Percentiles rank a stretch among this genome's conserved stretches.
These are phyloP conservation scores for Pestalotiopsis fici DNA, from an alignment of 2,329 filamentous ascomycete genomes.

Conservation along the genomic window DNA sequence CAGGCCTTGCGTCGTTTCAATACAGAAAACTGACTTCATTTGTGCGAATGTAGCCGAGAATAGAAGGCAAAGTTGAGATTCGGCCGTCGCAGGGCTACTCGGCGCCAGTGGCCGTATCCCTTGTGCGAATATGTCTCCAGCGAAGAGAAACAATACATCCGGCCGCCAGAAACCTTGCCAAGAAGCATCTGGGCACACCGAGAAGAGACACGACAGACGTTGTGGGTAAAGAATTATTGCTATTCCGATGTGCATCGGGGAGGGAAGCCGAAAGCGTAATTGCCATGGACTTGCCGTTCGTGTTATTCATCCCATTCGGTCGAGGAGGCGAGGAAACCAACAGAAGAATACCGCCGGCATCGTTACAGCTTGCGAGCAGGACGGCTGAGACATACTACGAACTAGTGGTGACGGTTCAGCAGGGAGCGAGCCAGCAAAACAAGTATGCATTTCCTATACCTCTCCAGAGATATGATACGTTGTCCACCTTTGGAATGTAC, in stretches of 20 bases:
- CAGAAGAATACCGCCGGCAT: constrained; percentile 87
- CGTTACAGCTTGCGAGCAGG: constrained; percentile 83
- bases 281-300: constrained; percentile 95
- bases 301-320: constrained; percentile 95
- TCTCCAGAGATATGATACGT: constrained; percentile 88
- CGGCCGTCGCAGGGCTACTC: constrained; percentile 82
- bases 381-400: constrained; percentile 98
- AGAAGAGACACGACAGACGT: constrained; percentile 89
- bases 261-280: constrained; percentile 87
- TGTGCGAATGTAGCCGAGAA: constrained; percentile 70
- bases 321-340: constrained; percentile 88
- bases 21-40: constrained; percentile 15
- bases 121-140: constrained; percentile 92
- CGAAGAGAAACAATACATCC: constrained; percentile 96
- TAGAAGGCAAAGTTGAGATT: constrained; percentile 98
- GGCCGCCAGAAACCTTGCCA: constrained; percentile 89
- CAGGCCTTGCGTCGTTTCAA: constrained; percentile 1
- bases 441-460: constrained; percentile 92
- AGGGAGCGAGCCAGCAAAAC: constrained; percentile 82
- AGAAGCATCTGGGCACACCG: constrained; percentile 87
- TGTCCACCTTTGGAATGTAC: constrained; percentile 99
- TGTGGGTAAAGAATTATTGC: constrained; percentile 91
- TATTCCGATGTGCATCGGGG: constrained; percentile 84
- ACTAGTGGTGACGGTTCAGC: constrained; percentile 92
- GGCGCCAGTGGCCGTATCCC: constrained; percentile 85